phyloP scores from a whole-genome alignment of 2,329 filamentous ascomycete genomes.

The Coccinonectria pachysandricola region DNA sequence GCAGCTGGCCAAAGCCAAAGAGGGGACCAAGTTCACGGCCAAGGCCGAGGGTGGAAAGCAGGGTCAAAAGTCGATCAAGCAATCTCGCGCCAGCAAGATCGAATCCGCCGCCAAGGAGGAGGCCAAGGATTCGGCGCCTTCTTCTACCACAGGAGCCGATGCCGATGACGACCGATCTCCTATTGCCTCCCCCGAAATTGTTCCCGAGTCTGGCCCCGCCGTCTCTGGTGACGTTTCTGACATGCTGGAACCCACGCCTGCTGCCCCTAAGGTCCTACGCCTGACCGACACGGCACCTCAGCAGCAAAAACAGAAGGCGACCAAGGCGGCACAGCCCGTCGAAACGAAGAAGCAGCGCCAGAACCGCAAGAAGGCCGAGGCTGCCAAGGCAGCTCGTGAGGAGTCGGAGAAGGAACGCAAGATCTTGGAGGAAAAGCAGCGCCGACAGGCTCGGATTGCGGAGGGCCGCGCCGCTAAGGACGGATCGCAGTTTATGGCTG shows the following conservation, averaged over 20 bases:
- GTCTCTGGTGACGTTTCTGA: conserved; percentile 67
- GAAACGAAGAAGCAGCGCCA: conserved; percentile 95
- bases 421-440: conserved; percentile 68
- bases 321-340: conserved; percentile 52
- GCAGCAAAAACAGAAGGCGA: conserved; percentile 52
- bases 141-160: conserved; percentile 63
- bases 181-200: conserved; percentile 58
- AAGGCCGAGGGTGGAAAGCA: conserved; percentile 50
- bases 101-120: conserved; percentile 29
- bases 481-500: conserved; percentile 50
- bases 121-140: conserved; percentile 32
- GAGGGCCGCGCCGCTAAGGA: conserved; percentile 79
- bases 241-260: conserved; percentile 70
- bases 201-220: conserved; percentile 49
- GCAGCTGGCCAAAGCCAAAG: conserved; percentile 59
- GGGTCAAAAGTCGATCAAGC: conserved; percentile 60
- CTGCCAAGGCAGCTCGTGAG: conserved; percentile 62
- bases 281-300: conserved; percentile 58
- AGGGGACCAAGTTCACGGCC: conserved; percentile 51
- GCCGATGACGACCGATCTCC: conserved; percentile 80
- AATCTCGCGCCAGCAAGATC: conserved; percentile 48
- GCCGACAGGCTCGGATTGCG: conserved; percentile 67
- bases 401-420: conserved; percentile 72
- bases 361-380: conserved; percentile 81
- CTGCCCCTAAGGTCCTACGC: conserved; percentile 65